Evolutionary conservation across 768 basidiomycete species (phyloP).

Genomic region (Paxillus involutus): DNA sequence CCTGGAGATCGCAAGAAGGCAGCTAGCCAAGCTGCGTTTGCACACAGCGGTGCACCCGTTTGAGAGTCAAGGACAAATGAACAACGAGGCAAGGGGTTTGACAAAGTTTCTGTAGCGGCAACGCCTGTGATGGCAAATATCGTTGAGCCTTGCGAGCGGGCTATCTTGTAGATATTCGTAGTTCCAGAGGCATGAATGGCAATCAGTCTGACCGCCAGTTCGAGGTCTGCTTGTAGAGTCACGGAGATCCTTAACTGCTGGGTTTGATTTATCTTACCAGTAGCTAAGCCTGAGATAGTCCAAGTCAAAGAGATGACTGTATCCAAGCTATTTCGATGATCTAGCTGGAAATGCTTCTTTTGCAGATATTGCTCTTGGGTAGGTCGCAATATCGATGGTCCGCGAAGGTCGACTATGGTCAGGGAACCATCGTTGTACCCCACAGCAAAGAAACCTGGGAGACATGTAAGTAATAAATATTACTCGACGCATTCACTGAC

Average conservation of each 20-base stretch:
- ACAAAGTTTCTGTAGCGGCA: constrained; percentile 38
- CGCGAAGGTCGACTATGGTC: constrained; percentile 71
- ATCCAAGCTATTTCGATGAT: constrained; percentile 39
- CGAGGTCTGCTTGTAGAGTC: constrained; percentile 36
- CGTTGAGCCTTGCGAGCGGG: constrained; percentile 33
- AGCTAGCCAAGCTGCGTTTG: constrained; percentile 44
- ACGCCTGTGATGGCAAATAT: constrained; percentile 38
- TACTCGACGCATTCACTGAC: constrained; percentile 38
- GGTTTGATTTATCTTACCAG: constrained; percentile 37
- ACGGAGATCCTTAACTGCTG: not conserved
- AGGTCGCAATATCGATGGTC: constrained; percentile 61
- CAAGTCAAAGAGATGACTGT: constrained; percentile 59
- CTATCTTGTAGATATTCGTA: constrained; percentile 57
- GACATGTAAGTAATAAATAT: not conserved
- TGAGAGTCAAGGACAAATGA: constrained; percentile 57
- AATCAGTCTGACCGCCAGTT: constrained; percentile 57
- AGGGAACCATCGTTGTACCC: constrained; percentile 62
- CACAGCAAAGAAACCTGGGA: constrained; percentile 75
- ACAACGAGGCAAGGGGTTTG: constrained; percentile 46
- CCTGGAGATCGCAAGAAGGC: constrained; percentile 30
- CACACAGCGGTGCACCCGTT: constrained; percentile 44
- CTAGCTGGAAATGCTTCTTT: constrained; percentile 37
- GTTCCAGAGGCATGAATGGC: constrained; percentile 58
- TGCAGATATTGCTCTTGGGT: constrained; percentile 26
- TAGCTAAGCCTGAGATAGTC: constrained; percentile 57